phyloP scores from a whole-genome alignment of 208 protist genomes.

The Wallacemonas sp. region DNA sequence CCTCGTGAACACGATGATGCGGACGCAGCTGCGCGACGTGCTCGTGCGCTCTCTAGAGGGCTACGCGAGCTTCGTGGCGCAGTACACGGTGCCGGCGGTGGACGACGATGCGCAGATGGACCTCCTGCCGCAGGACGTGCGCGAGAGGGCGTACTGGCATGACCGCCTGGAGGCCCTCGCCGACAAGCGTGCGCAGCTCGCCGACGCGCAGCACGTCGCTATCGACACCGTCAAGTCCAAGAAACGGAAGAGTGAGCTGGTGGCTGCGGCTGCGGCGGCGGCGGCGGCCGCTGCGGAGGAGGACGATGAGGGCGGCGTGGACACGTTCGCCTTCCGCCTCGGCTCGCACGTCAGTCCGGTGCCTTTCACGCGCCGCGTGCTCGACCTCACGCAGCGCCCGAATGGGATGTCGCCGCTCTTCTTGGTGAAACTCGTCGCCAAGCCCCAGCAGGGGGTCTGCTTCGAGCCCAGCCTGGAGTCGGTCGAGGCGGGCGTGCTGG shows the following conservation, averaged over 20 bases:
- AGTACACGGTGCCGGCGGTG: conserved; percentile 38
- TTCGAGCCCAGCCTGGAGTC: conserved; percentile 78
- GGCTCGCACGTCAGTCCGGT: conserved; percentile 45
- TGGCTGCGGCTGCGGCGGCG: conserved; percentile 11
- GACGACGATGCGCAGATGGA: conserved; percentile 33
- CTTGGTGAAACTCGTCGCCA: conserved; percentile 69
- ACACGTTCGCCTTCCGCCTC: conserved; percentile 62
- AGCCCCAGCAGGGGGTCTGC: conserved; percentile 38
- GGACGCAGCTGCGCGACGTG: conserved; percentile 81
- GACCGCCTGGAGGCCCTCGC: conserved; percentile 20
- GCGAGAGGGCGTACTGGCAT: conserved; percentile 72
- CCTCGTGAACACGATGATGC: conserved; percentile 93
- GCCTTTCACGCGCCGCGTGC: conserved; percentile 71
- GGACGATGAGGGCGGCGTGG: conserved; percentile 9
- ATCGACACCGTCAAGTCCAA: conserved; percentile 12
- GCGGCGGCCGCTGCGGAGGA: conserved; percentile 18
- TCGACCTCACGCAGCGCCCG: conserved; percentile 66
- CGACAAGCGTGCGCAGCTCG: conserved; percentile 4
- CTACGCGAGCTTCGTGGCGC: conserved; percentile 77
- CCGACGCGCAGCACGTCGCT: conserved; percentile 16
- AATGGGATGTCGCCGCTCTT: conserved; percentile 88
- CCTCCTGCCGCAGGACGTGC: conserved; percentile 66
- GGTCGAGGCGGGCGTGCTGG: conserved; percentile 52
- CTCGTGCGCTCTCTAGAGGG: conserved; percentile 71
- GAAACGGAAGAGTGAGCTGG: conserved; percentile 22